These are phyloP conservation scores for Fusarium pilosicola DNA, from an alignment of 2,329 filamentous ascomycete genomes.

Conservation along the genomic window DNA sequence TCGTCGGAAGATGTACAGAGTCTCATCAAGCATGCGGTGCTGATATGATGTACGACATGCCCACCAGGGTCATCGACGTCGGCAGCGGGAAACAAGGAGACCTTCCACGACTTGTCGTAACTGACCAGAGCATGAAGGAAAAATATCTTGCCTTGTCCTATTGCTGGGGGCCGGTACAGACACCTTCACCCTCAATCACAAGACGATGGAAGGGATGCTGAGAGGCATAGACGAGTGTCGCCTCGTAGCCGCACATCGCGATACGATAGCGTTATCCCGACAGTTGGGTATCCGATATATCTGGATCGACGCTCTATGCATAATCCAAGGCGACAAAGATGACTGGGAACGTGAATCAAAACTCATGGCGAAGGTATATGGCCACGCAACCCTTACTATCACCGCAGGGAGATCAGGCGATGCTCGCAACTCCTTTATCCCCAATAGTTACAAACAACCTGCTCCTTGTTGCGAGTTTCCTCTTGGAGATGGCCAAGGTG, in stretches of 20 bases:
- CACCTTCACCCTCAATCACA: conserved; percentile 1
- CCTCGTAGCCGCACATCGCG: neutral
- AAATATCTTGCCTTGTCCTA: conserved; percentile 5
- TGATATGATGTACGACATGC: neutral
- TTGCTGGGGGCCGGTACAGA: conserved; percentile 16
- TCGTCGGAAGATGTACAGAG: neutral
- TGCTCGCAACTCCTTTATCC: conserved; percentile 9
- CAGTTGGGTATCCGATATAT: neutral
- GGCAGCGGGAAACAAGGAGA: neutral
- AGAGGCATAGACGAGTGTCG: neutral
- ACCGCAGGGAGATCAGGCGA: conserved; percentile 13
- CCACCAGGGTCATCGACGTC: conserved; percentile 6
- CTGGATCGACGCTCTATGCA: conserved; percentile 8
- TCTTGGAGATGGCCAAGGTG: neutral
- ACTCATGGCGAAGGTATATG: neutral
- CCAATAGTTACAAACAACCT: neutral
- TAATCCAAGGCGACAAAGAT: neutral
- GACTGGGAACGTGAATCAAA: conserved; percentile 3
- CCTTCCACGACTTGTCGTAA: neutral
- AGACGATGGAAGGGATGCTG: neutral
- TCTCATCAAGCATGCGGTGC: neutral
- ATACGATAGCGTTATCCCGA: neutral
- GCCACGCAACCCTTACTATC: conserved; percentile 2
- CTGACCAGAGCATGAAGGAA: neutral
- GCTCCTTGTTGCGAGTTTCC: conserved; percentile 7